A percentile compares a stretch with the other conserved stretches of the same genome.
These are phyloP conservation scores for Plasmodium knowlesi DNA, from an alignment of 169 alveolate species.

Conservation along the genomic window DNA sequence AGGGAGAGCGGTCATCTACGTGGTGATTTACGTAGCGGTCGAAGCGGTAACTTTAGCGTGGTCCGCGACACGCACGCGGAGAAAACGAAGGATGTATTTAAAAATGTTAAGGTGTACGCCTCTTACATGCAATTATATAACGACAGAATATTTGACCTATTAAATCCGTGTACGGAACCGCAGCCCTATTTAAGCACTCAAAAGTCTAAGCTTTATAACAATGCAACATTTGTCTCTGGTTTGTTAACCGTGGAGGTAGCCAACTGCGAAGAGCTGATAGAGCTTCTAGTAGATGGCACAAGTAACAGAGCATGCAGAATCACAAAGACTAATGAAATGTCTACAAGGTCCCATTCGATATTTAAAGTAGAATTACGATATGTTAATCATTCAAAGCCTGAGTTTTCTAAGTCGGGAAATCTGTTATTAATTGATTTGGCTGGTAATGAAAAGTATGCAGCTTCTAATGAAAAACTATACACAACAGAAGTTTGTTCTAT, in stretches of 20 bases:
- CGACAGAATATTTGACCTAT: constrained; percentile 80
- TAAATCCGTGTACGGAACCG: constrained; percentile 74
- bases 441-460: constrained; percentile 82
- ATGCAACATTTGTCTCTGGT: constrained; percentile 65
- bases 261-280: constrained; percentile 80
- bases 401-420: constrained; percentile 33
- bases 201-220: constrained; percentile 43
- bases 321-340: constrained; percentile 86
- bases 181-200: constrained; percentile 61
- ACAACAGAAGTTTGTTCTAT: constrained; percentile 83
- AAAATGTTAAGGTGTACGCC: constrained; percentile 77
- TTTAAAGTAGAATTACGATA: constrained; percentile 81
- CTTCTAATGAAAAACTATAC: constrained; percentile 76
- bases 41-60: neutral
- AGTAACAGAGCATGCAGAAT: constrained; percentile 85
- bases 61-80: neutral
- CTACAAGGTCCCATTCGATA: constrained; percentile 87
- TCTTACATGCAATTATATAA: constrained; percentile 83
- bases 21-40: neutral
- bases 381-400: constrained; percentile 29
- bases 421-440: constrained; percentile 60
- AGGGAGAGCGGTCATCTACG: neutral
- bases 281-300: constrained; percentile 83
- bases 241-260: constrained; percentile 79
- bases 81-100: constrained; percentile 15